Evolutionary conservation across 1,284 basidiomycete genomes (phyloP).

Genomic region (Ceratobasidium sp.): DNA sequence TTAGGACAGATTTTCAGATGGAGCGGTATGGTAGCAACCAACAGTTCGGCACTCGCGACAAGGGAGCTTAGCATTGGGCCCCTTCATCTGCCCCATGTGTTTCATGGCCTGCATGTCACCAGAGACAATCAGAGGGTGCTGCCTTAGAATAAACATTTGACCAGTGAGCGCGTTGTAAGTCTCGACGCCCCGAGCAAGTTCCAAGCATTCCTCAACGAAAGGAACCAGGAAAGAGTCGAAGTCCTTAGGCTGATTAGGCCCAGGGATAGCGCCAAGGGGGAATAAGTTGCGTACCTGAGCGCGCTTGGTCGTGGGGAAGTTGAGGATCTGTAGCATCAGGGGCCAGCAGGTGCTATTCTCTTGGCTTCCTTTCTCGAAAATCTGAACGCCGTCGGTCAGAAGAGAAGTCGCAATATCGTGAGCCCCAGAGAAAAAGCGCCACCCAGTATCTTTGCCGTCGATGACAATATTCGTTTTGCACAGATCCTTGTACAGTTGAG

Average conservation of each 20-base stretch:
- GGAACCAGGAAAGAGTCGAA: conserved; percentile 62
- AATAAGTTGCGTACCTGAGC: conserved; percentile 57
- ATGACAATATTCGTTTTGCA: conserved; percentile 19
- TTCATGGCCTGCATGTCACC: conserved; percentile 65
- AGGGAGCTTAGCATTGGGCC: conserved; percentile 62
- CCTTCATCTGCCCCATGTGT: conserved; percentile 58
- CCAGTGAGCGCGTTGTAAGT: conserved; percentile 56
- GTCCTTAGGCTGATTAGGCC: conserved; percentile 61
- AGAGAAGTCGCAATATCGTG: conserved; percentile 56
- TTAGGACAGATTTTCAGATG: too few species aligned
- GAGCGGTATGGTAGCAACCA: conserved; percentile 49
- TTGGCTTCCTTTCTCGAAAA: conserved; percentile 56
- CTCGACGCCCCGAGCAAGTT: conserved; percentile 57
- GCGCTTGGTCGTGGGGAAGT: conserved; percentile 58
- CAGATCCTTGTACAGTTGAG: conserved; percentile 35
- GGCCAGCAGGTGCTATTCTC: conserved; percentile 58
- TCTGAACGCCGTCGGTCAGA: conserved; percentile 59
- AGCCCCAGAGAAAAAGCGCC: conserved; percentile 54
- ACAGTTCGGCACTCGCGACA: conserved; percentile 63
- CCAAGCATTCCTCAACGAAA: conserved; percentile 58
- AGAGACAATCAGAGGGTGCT: conserved; percentile 60
- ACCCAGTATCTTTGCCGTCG: conserved; percentile 17
- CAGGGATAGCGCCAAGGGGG: conserved; percentile 61
- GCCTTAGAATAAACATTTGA: conserved; percentile 57
- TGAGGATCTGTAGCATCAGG: conserved; percentile 61